phyloP scores from a whole-genome alignment of 306 rosid genomes.

The Malus orientalis region DNA sequence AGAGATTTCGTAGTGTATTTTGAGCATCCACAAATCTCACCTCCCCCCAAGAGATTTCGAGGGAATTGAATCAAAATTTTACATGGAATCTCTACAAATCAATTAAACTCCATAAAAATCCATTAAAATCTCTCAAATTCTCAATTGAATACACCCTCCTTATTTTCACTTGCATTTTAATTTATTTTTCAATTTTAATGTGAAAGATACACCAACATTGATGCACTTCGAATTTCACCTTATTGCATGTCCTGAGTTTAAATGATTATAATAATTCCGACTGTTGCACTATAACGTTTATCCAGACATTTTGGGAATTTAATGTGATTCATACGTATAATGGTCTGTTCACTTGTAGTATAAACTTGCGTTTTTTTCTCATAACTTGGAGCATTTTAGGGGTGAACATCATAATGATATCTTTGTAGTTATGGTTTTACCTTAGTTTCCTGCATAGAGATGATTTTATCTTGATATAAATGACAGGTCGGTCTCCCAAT shows the following conservation, averaged over 20 bases:
- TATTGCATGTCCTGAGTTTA: not conserved
- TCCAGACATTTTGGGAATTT: not conserved
- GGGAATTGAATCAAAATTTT: too few relatives aligned
- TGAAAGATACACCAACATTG: not conserved
- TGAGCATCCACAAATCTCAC: too few relatives aligned
- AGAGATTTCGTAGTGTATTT: too few relatives aligned
- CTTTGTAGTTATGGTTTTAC: not conserved
- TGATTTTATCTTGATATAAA: not conserved
- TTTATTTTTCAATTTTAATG: not conserved
- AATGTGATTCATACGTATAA: too few relatives aligned
- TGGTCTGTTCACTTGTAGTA: not conserved
- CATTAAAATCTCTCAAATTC: too few relatives aligned
- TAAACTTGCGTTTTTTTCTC: not conserved
- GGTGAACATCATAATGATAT: not conserved
- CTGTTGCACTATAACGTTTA: not conserved
- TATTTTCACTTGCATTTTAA: not conserved
- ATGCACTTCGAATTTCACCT: not conserved
- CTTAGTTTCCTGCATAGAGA: not conserved
- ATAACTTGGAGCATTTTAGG: not conserved
- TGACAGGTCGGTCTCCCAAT: conserved; percentile 79
- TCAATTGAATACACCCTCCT: too few relatives aligned
- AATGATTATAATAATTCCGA: not conserved
- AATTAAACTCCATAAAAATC: too few relatives aligned
- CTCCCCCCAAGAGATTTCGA: too few relatives aligned
- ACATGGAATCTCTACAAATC: too few relatives aligned